phyloP scores from a whole-genome alignment of 2,329 filamentous ascomycete genomes.

The Byssoonygena ceratinophila region DNA sequence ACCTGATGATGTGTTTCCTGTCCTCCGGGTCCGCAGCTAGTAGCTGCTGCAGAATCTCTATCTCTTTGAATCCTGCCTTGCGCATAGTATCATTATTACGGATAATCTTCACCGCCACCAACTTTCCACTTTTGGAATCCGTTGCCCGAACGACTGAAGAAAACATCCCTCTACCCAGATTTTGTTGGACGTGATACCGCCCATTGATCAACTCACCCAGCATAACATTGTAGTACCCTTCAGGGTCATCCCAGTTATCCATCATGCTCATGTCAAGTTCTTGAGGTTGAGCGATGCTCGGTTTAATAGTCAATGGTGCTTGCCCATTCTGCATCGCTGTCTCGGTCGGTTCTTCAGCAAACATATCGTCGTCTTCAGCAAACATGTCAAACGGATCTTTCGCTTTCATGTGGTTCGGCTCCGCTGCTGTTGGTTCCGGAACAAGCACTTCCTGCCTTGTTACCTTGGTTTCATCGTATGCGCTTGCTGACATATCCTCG shows the following conservation, averaged over 20 bases:
- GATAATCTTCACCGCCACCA: conserved; percentile 97
- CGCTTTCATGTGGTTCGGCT: conserved; percentile 32
- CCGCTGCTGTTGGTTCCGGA: conserved; percentile 31
- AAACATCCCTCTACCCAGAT: conserved; percentile 89
- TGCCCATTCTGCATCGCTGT: conserved; percentile 44
- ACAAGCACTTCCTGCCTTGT: conserved; percentile 44
- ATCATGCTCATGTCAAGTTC: conserved; percentile 63
- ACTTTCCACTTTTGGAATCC: conserved; percentile 60
- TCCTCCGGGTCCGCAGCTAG: conserved; percentile 76
- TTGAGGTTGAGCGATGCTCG: conserved; percentile 44
- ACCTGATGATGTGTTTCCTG: conserved; percentile 81
- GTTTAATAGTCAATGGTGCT: conserved; percentile 39
- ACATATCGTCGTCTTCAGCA: conserved; percentile 61
- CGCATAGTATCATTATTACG: conserved; percentile 86
- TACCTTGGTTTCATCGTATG: conserved; percentile 50
- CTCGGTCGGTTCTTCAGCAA: conserved; percentile 61
- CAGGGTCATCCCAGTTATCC: conserved; percentile 85
- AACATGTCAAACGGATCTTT: conserved; percentile 55
- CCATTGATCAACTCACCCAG: conserved; percentile 81
- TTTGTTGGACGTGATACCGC: conserved; percentile 79
- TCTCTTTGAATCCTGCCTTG: conserved; percentile 88
- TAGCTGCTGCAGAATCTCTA: conserved; percentile 81
- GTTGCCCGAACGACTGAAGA: conserved; percentile 85
- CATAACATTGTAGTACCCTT: conserved; percentile 94
- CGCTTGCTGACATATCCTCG: conserved; percentile 44